Evolutionary conservation across 1,139 yeast species (phyloP).

Genomic region (Saccharomycopsis hybrid): DNA sequence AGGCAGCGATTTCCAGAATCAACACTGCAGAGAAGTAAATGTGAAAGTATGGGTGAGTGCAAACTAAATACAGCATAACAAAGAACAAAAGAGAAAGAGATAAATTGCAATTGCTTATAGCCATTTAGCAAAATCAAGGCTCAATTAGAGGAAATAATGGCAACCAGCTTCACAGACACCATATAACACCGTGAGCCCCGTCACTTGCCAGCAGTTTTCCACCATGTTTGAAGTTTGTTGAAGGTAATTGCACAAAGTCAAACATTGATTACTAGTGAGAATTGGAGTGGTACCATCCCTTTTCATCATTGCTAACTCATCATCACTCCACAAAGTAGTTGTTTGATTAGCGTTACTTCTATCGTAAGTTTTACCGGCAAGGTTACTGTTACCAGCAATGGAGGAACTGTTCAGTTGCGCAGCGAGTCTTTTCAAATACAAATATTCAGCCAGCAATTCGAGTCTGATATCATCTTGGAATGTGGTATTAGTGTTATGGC

Average conservation of each 20-base stretch:
- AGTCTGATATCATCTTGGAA: constrained; percentile 3
- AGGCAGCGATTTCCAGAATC: not conserved
- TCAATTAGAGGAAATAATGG: constrained; percentile 8
- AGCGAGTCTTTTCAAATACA: constrained; percentile 7
- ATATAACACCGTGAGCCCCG: constrained; percentile 18
- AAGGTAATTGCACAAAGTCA: constrained; percentile 9
- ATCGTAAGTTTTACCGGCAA: not conserved
- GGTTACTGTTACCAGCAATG: not conserved
- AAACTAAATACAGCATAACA: not conserved
- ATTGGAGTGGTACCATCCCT: too few relatives aligned
- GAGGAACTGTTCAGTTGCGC: not conserved
- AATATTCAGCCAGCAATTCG: constrained; percentile 15
- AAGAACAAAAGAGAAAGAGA: not conserved
- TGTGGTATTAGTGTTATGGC: too few relatives aligned
- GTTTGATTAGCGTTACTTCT: too few relatives aligned
- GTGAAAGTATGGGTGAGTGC: not conserved
- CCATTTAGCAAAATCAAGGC: not conserved
- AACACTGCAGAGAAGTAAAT: not conserved
- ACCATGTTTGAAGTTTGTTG: constrained; percentile 8
- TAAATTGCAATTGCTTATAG: not conserved
- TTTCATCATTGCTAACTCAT: too few relatives aligned
- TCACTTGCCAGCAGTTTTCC: constrained; percentile 16
- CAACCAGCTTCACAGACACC: constrained; percentile 20
- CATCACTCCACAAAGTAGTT: too few relatives aligned
- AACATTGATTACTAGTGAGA: constrained; percentile 9